Conservation (phyloP, 1,284 basidiomycete genomes). For the Megacollybia platyphylla region DNA sequence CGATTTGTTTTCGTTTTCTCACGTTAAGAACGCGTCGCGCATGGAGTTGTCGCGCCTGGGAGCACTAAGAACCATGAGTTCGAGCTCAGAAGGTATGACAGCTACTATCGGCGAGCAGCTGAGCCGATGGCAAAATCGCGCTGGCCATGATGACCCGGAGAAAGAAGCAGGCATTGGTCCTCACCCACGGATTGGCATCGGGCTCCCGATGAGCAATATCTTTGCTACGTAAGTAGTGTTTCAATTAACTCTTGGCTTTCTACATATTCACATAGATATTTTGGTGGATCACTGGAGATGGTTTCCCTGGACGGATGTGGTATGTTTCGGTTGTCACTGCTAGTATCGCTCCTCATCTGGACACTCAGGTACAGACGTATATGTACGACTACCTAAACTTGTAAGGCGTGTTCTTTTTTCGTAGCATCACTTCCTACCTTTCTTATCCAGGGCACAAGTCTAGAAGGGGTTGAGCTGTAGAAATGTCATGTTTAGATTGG, state of each 20-base stretch:
- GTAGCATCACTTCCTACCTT: slow-evolving; percentile 5
- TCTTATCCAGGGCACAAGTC: slow-evolving; percentile 55
- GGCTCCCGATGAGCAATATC: slow-evolving; percentile 77
- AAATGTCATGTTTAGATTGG: not conserved
- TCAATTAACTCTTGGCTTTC: not conserved
- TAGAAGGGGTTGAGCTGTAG: slow-evolving; percentile 71
- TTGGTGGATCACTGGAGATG: slow-evolving; percentile 73
- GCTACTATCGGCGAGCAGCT: slow-evolving; percentile 73
- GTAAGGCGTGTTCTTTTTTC: slow-evolving; percentile 27
- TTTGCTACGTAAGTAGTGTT: slow-evolving; percentile 52
- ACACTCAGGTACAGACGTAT: slow-evolving; percentile 64
- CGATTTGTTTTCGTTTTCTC: slow-evolving; percentile 76
- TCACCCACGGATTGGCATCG: slow-evolving; percentile 62
- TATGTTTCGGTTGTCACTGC: slow-evolving; percentile 17
- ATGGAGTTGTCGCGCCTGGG: slow-evolving; percentile 56
- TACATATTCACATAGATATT: slow-evolving; percentile 35
- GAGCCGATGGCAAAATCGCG: slow-evolving; percentile 25
- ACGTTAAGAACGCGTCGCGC: slow-evolving; percentile 59
- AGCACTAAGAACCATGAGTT: slow-evolving; percentile 55
- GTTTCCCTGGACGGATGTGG: slow-evolving; percentile 78
- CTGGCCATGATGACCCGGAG: slow-evolving; percentile 21
- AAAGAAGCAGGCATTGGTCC: slow-evolving; percentile 32
- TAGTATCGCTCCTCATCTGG: slow-evolving; percentile 1
- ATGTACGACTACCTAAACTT: slow-evolving; percentile 69
- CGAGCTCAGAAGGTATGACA: slow-evolving; percentile 47